Conservation (phyloP, 2,329 filamentous ascomycete genomes). For the Trichoderma sp. region DNA sequence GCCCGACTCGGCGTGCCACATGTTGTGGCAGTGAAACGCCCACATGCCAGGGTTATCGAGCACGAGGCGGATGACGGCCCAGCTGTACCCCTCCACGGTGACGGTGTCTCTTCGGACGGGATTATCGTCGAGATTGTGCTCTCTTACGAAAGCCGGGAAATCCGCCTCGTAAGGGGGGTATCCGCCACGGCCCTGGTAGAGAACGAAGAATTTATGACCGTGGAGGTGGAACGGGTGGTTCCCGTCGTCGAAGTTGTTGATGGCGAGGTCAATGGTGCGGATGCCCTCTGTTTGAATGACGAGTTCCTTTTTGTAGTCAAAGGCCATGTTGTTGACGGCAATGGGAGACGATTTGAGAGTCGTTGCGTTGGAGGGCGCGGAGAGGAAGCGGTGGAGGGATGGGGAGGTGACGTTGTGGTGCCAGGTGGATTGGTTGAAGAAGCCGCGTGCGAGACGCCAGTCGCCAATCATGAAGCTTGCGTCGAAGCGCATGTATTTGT, state of each 20-base stretch:
- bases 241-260: slow-evolving; percentile 57
- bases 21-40: slow-evolving; percentile 58
- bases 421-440: slow-evolving; percentile 53
- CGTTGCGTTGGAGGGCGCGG: slow-evolving; percentile 22
- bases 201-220: slow-evolving; percentile 55
- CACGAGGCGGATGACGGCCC: slow-evolving; percentile 52
- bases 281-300: slow-evolving; percentile 51
- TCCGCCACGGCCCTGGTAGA: slow-evolving; percentile 32
- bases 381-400: slow-evolving; percentile 36
- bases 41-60: slow-evolving; percentile 58
- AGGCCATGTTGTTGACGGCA: slow-evolving; percentile 31
- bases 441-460: slow-evolving; percentile 52
- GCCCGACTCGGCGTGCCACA: slow-evolving; percentile 57
- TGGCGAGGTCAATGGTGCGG: slow-evolving; percentile 54
- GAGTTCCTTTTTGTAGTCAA: slow-evolving; percentile 35
- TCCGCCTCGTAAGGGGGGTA: slow-evolving; percentile 34
- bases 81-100: slow-evolving; percentile 52
- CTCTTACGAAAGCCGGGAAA: slow-evolving; percentile 27
- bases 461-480: slow-evolving; percentile 55
- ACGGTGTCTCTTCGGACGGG: slow-evolving; percentile 43
- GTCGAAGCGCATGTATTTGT: slow-evolving; percentile 44
- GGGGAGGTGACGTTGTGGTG: slow-evolving; percentile 37
- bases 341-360: slow-evolving; percentile 21
- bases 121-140: slow-evolving; percentile 28
- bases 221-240: slow-evolving; percentile 53